Evolutionary conservation across 2,329 filamentous ascomycete genomes (phyloP).

Genomic region (Aulographum hederae): DNA sequence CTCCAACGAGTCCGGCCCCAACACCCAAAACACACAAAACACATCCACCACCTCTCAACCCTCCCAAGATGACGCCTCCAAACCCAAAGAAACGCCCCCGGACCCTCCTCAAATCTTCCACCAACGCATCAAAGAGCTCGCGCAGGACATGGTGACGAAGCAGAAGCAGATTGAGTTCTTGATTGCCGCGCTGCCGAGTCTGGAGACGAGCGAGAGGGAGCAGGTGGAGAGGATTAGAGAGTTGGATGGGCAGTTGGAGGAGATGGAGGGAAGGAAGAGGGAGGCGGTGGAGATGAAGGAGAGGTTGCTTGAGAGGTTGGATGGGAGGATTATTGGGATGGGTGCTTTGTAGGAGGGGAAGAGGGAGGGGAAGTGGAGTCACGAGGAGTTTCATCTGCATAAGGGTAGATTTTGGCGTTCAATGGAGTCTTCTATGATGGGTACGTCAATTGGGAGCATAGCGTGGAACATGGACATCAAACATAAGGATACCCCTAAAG

Average conservation of each 20-base stretch:
- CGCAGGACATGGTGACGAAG: slow-evolving; percentile 58
- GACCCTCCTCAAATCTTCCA: slow-evolving; percentile 46
- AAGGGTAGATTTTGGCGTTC: too few relatives aligned
- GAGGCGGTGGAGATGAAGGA: slow-evolving; percentile 24
- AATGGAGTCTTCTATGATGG: too few relatives aligned
- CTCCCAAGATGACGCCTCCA: too few relatives aligned
- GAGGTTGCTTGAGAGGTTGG: slow-evolving; percentile 22
- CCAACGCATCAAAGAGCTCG: slow-evolving; percentile 51
- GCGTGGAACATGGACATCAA: too few relatives aligned
- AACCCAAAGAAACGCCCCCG: slow-evolving; percentile 32
- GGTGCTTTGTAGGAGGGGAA: too few relatives aligned
- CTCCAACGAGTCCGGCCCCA: too few relatives aligned
- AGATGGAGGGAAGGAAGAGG: slow-evolving; percentile 21
- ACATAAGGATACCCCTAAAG: too few relatives aligned
- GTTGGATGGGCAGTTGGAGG: slow-evolving; percentile 23
- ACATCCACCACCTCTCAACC: too few relatives aligned
- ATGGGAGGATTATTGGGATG: slow-evolving; percentile 25
- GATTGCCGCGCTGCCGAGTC: slow-evolving; percentile 55
- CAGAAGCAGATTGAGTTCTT: slow-evolving; percentile 69
- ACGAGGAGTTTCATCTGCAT: too few relatives aligned
- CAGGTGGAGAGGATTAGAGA: slow-evolving; percentile 43
- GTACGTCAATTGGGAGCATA: too few relatives aligned
- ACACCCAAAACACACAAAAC: too few relatives aligned
- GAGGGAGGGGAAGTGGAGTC: too few relatives aligned
- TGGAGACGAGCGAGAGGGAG: slow-evolving; percentile 61